Base-by-base conservation (phyloP, 768 basidiomycete genomes). In the Leccinum pellstonianum region DNA sequence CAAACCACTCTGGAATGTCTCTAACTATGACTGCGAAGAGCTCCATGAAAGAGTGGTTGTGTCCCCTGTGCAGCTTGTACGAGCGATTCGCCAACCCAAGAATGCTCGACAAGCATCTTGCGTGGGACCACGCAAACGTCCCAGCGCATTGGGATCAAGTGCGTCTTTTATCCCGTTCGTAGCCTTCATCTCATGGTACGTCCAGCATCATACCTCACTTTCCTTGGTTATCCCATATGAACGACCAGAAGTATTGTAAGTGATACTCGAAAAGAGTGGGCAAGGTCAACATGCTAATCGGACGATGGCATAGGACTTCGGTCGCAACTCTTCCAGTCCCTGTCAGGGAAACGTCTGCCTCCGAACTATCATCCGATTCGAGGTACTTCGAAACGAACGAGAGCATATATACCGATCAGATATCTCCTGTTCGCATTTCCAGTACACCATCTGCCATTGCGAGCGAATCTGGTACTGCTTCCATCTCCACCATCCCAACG, bases 51-150 rank as follows among this genome's bases (percentile, higher is more conserved):
- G 63, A 70, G 2, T 83, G 81, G 77, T 43, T 70, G 43, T 87
- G 86, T 63, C 85, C 86, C 0, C 62, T 86, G n/a, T 87, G 86
- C 63, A 74, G 76, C 37, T 56, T 83, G 10, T 76, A 83, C 52
- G 74, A 71, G 23, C 59, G 59, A 0, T 83, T 87, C 49, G 52
- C 62, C 8, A 81, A 79, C 23, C 72, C 68, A 12, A 75, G 66
- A 27, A 77, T 81, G 76, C 70, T 87, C 1, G 66, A 66, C 27
- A 76, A 65, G n/a, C 86, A 87, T 65, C 60, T 87, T 23, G 57
- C 66, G 8, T 77, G 77, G 72, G 82, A 83, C 64, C 86, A 87
- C 59, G 23, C 65, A 1, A 75, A 73, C n/a, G 73, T 81, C 33
- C 61, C 66, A 41, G 67, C 68, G 9, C 60, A 58, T 31, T 84